phyloP scores from a whole-genome alignment of 2,329 filamentous ascomycete species.

The Fusarium coicis region DNA sequence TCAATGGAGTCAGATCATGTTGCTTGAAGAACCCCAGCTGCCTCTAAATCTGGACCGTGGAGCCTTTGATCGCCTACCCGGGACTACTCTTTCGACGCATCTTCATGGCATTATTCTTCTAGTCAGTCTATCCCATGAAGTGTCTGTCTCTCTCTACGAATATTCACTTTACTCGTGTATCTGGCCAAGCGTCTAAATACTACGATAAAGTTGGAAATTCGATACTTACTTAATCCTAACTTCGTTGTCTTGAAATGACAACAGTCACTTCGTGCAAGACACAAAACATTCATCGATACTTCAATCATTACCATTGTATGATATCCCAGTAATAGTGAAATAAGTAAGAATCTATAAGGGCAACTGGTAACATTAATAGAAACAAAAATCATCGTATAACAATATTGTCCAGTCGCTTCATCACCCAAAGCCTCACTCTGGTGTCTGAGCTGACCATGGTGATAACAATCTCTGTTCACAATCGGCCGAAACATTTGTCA shows the following conservation, averaged over 20 bases:
- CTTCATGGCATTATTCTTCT: background rate
- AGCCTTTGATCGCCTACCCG: slow-evolving; percentile 1
- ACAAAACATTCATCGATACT: background rate
- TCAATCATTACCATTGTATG: background rate
- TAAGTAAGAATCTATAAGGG: background rate
- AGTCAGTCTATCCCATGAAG: background rate
- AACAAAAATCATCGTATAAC: background rate
- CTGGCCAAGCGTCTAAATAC: background rate
- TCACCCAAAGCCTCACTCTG: background rate
- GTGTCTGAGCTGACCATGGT: background rate
- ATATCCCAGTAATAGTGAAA: too few relatives aligned
- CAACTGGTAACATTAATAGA: background rate
- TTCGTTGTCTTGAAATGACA: too few relatives aligned
- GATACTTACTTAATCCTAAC: background rate
- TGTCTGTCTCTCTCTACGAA: background rate
- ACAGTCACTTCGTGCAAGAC: too few relatives aligned
- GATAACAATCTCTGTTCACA: background rate
- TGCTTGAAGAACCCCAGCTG: background rate
- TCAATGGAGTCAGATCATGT: slow-evolving; percentile 13
- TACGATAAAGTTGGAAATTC: background rate
- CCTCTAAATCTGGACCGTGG: background rate
- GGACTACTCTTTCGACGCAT: background rate
- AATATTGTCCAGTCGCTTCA: background rate
- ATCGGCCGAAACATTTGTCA: slow-evolving; percentile 13
- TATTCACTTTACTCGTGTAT: background rate